These are phyloP conservation scores for Fusarium xyrophilum DNA, from an alignment of 2,329 filamentous ascomycete genomes.

Conservation along the genomic window DNA sequence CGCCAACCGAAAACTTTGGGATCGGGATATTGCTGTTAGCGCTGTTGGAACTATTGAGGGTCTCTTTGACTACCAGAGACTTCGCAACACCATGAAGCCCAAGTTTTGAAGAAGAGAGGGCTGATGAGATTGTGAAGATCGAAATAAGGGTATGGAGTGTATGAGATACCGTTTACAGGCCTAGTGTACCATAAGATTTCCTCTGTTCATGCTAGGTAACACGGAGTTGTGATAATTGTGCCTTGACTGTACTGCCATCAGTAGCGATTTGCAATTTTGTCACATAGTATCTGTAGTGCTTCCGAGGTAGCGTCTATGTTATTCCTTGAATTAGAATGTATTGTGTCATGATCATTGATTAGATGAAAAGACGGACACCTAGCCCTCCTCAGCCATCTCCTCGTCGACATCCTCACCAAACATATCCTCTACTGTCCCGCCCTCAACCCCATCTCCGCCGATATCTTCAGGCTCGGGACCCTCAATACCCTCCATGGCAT, in stretches of 20 bases:
- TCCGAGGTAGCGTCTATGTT: not conserved
- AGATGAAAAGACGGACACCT: constrained; percentile 13
- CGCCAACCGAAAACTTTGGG: constrained; percentile 94
- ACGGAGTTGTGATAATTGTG: constrained; percentile 44
- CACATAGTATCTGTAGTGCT: not conserved
- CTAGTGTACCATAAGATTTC: constrained; percentile 63
- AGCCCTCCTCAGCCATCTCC: constrained; percentile 59
- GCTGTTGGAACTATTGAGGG: constrained; percentile 94
- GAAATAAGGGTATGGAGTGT: constrained; percentile 61
- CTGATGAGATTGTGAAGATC: constrained; percentile 45
- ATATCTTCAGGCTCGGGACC: constrained; percentile 51
- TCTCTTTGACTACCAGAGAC: constrained; percentile 77
- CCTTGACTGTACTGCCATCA: constrained; percentile 13
- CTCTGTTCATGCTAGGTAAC: constrained; percentile 49
- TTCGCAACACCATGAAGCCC: constrained; percentile 86
- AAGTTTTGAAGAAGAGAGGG: constrained; percentile 62
- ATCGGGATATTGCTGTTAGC: constrained; percentile 92
- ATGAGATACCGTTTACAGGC: constrained; percentile 60
- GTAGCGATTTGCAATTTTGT: not conserved
- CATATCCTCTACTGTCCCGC: constrained; percentile 61
- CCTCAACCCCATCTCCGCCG: constrained; percentile 57
- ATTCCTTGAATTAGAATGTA: not conserved
- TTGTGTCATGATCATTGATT: not conserved
- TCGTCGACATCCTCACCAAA: constrained; percentile 63
- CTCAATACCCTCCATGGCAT: constrained; percentile 59